Evolutionary conservation across 176 grass and related monocot species (phyloP).

Genomic region (bread wheat (Triticum aestivum)): IWGSC_CS_RefSeq_v2.1 NC_057796.1:68962873-68963372

Average conservation of each 20-base stretch:
- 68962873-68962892: slow-evolving; percentile 52
- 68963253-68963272: slow-evolving; percentile 84
- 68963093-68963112: slow-evolving; percentile 39
- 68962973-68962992: background rate
- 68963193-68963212: slow-evolving; percentile 65
- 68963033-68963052: slow-evolving; percentile 69
- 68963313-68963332: no score
- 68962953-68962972: background rate
- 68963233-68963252: slow-evolving; percentile 48
- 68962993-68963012: background rate
- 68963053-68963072: slow-evolving; percentile 75
- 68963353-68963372: no score
- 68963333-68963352: no score
- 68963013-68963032: slow-evolving; percentile 51
- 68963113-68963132: slow-evolving; percentile 77
- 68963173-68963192: slow-evolving; percentile 70
- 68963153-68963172: slow-evolving; percentile 62
- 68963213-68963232: slow-evolving; percentile 48
- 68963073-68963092: slow-evolving; percentile 30
- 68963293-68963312: background rate
- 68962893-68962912: slow-evolving; percentile 74
- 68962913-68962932: slow-evolving; percentile 72
- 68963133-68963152: slow-evolving; percentile 65
- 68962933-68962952: slow-evolving; percentile 69
- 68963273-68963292: background rate